A percentile compares a stretch with the other conserved stretches of the same genome.
These are phyloP conservation scores for Sporothrix globosa DNA, from an alignment of 2,329 filamentous ascomycete species.

Conservation along the genomic window DNA sequence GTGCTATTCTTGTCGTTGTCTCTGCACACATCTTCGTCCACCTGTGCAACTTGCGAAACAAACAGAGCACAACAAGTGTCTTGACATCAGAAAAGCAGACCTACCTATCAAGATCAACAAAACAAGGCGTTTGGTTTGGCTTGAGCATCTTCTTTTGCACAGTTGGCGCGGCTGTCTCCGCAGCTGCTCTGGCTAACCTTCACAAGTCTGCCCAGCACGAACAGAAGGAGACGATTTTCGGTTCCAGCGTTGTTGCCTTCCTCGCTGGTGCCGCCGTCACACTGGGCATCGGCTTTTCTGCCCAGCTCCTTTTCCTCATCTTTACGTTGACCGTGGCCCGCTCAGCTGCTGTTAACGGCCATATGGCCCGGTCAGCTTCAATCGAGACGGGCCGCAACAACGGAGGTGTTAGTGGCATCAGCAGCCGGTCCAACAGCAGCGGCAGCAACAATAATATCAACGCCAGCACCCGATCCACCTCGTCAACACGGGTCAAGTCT, in stretches of 20 bases:
- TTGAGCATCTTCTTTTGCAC: conserved; percentile 48
- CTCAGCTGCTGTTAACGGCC: conserved; percentile 40
- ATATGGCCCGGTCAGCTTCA: conserved; percentile 26
- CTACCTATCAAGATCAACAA: conserved; percentile 23
- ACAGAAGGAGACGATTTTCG: conserved; percentile 42
- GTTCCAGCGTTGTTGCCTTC: conserved; percentile 44
- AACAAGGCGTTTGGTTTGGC: conserved; percentile 45
- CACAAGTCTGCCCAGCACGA: conserved; percentile 41
- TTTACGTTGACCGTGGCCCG: conserved; percentile 50
- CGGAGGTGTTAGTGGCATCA: neutral
- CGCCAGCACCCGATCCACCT: conserved; percentile 42
- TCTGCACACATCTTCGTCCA: conserved; percentile 43
- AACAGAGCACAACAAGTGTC: conserved; percentile 25
- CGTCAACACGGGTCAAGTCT: conserved; percentile 51
- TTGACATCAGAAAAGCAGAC: conserved; percentile 32
- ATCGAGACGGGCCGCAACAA: conserved; percentile 15
- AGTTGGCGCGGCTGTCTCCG: conserved; percentile 51
- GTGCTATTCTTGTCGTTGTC: conserved; percentile 45
- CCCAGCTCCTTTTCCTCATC: conserved; percentile 55
- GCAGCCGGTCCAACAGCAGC: conserved; percentile 36
- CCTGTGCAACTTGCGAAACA: conserved; percentile 35
- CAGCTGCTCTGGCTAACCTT: conserved; percentile 50
- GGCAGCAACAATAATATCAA: conserved; percentile 31
- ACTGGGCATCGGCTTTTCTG: conserved; percentile 51
- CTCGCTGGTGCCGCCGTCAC: conserved; percentile 52